These are phyloP conservation scores for Talaromyces ruber DNA, from an alignment of 495 filamentous ascomycete species.

Conservation along the genomic window DNA sequence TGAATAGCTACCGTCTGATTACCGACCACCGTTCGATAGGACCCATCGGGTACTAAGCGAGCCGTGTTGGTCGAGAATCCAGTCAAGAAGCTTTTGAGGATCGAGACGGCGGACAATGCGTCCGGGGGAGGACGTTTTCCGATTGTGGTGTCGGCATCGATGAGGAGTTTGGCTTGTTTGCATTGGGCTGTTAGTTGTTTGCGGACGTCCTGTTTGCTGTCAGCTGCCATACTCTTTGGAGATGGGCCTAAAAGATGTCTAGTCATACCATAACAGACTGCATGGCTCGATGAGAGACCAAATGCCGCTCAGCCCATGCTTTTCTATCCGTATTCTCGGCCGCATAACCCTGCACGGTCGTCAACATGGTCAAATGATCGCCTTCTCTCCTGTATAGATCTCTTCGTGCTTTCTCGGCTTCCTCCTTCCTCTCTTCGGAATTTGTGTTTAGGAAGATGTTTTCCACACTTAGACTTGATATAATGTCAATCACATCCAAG, in stretches of 20 bases:
- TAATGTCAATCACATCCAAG: conserved; percentile 81
- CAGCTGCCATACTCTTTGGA: neutral
- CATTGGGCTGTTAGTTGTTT: conserved; percentile 73
- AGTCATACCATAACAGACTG: conserved; percentile 52
- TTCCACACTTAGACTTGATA: conserved; percentile 80
- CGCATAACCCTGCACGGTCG: conserved; percentile 73
- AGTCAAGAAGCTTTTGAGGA: conserved; percentile 73
- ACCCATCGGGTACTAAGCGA: conserved; percentile 70
- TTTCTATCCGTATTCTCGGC: conserved; percentile 65
- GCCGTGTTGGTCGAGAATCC: conserved; percentile 83
- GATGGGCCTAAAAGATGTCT: neutral
- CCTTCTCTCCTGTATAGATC: conserved; percentile 76
- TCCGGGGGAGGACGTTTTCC: conserved; percentile 9
- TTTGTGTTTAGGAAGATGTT: conserved; percentile 76
- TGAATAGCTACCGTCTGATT: conserved; percentile 86
- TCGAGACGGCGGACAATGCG: conserved; percentile 30
- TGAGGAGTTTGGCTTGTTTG: conserved; percentile 33
- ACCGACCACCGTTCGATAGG: conserved; percentile 74
- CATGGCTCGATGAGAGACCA: conserved; percentile 80
- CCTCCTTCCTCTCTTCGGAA: conserved; percentile 74
- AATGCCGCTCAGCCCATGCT: conserved; percentile 68
- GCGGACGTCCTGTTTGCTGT: conserved; percentile 56
- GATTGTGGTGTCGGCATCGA: conserved; percentile 1
- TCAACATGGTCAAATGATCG: conserved; percentile 80
- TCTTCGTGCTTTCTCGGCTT: conserved; percentile 60